Evolutionary conservation across 768 basidiomycete species (phyloP), one percentile per base, ranked within the genome.

Genomic region (Pholiota molesta): DNA sequence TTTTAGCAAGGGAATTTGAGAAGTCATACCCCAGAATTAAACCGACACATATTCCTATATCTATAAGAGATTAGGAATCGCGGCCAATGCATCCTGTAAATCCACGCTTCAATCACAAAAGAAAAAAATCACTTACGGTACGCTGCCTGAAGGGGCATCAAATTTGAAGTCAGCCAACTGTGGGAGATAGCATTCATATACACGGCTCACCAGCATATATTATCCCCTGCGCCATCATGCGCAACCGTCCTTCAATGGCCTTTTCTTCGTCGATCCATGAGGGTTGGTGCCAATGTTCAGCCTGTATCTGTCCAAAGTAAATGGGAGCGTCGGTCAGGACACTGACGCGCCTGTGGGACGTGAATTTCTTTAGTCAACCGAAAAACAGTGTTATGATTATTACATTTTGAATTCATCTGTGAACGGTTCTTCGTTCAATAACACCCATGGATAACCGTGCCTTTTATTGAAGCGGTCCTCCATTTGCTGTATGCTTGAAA

Each of bases 21-120:
- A 39, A 10, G 6, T 77, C 87, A 65, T 74, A 94, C 92, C 33
- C 93, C 94, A 52, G 92, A 95, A 75, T 96, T 94, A 76, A 89
- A 98, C 11, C 96, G 86, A 75, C 96, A 97, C 96, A 97, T 97
- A 67, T 97, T 95, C 42, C 95, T 87, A 70, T 97, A 97, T 19
- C 86, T 89, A 66, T 23, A 54, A 53, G 54, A 26, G 21, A 44
- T 31, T 21, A 17, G 40, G 23, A 14, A 55, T 33, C 37, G 14
- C 29, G 59, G 23, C 31, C 28, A 19, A 31, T 26, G 23, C 37
- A 44, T 11, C 40, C 40, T 45, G 39, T 39, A 16, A 31, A 47
- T 13, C 45, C 21, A 56, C 17, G 55, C 39, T 10, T 23, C 37
- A 17, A 47, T 53, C 42, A 26, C 19, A 33, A 51, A n/a, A 40